Evolutionary conservation across 208 protist species (phyloP), one percentile per base, ranked within the genome.

Genomic region (Blechomonas ayalai): DNA sequence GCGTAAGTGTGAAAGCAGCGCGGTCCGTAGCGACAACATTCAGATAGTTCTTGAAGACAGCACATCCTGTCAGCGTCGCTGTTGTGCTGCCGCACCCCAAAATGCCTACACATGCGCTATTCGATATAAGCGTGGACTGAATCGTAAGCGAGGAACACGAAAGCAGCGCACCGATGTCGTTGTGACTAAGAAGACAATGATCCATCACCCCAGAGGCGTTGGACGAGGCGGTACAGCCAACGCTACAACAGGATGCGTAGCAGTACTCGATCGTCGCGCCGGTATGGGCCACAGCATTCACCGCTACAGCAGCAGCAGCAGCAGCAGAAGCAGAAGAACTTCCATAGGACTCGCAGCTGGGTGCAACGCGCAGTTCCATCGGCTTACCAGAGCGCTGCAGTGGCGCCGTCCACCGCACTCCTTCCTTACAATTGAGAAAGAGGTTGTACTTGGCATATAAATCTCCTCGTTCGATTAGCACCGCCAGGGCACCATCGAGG

Each of bases 1-100:
- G 32, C 3, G 16, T 31, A 13, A 55, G 34, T 5, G 26, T 40
- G 7, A 47, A 15, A 8, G 33, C 31, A 3, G 50, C 48, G 24
- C 50, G 55, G 4, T 38, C 32, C 18, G 44, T 22, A 5, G 13
- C 29, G 0, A 38, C 62, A 0, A 55, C 62, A 29, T 70, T 70
- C 15, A 70, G 35, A 27, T 37, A 59, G 44, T 70, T 70, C 50
- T 63, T 62, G 44, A 64, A 64, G 24, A 70, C 15, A 3, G 23
- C 12, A 32, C 48, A 58, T 1, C 38, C 46, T 8, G 23, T 20
- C 28, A 67, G 0, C 13, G 26, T 5, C 2, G 32, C 54, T 9
- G 35, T 29, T 1, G 54, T 5, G 9, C 20, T 47, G 19, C 26
- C 9, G 23, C 18, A 13, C 27, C 44, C 42, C 26, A 50, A 52